A percentile compares a stretch with the other conserved stretches of the same genome.
These are phyloP conservation scores for Clarkia xantiana DNA, from an alignment of 345 rosid genomes.

Conservation along the genomic window DNA sequence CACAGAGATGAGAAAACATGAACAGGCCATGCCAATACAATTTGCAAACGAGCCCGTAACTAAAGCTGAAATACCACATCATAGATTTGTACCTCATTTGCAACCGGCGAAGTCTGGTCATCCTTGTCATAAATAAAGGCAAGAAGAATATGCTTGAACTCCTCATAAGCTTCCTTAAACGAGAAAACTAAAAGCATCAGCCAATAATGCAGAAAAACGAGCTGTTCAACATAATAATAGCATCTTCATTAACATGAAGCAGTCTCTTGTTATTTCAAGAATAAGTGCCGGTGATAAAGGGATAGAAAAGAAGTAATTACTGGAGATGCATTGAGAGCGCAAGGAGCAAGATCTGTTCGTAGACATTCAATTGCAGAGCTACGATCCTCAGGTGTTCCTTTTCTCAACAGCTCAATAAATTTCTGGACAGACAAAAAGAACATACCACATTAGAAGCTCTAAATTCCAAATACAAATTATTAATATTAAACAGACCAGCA, in stretches of 20 bases:
- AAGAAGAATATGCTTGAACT: constrained; percentile 91
- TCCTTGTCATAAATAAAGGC: constrained; percentile 72
- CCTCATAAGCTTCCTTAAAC: constrained; percentile 94
- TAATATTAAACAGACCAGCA: background rate
- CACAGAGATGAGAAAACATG: too few relatives aligned
- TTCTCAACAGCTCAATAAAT: constrained; percentile 80
- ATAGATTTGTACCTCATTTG: constrained; percentile 52
- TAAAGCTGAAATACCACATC: too few relatives aligned
- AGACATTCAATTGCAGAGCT: constrained; percentile 58
- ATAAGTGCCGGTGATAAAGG: background rate
- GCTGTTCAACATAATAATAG: too few relatives aligned
- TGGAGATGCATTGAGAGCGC: constrained; percentile 96
- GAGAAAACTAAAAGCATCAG: constrained; percentile 13
- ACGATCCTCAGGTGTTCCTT: constrained; percentile 52
- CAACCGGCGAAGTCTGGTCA: constrained; percentile 73
- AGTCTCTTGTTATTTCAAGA: constrained; percentile 2
- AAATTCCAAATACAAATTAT: background rate
- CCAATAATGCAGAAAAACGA: background rate
- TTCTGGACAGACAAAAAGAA: constrained; percentile 32
- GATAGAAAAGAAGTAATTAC: constrained; percentile 16
- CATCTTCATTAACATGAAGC: background rate
- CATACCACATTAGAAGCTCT: background rate
- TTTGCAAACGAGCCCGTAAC: too few relatives aligned
- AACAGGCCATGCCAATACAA: too few relatives aligned
- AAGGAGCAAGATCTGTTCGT: constrained; percentile 80